Conservation (phyloP, 179 eudicot species). For the Corrigiola litoralis region DNA sequence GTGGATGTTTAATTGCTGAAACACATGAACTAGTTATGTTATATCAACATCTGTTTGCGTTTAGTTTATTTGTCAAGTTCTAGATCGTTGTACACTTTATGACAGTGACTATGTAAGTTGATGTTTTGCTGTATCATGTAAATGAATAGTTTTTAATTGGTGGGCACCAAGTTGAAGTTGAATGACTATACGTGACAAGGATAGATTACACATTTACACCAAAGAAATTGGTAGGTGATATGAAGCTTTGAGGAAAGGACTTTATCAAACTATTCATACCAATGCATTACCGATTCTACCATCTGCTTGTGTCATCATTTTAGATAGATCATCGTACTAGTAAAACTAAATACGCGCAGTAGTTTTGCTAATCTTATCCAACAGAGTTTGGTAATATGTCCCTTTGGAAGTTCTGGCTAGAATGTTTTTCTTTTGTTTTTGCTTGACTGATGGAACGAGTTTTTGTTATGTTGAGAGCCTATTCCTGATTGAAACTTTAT, state of each 20-base stretch:
- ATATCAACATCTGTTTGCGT: no score
- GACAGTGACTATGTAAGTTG: no score
- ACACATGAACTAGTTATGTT: no score
- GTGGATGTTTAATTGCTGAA: no score
- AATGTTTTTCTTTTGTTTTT: no score
- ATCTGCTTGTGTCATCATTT: neutral
- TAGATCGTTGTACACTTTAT: no score
- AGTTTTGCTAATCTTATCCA: neutral
- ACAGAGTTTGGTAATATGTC: neutral
- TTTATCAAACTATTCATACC: slow-evolving; percentile 3
- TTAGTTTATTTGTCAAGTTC: no score
- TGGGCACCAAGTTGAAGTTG: neutral
- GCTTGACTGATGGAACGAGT: neutral
- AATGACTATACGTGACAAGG: slow-evolving; percentile 4
- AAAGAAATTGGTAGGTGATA: slow-evolving; percentile 2
- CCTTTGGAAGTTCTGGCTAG: neutral
- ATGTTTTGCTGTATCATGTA: no score
- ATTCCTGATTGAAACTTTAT: no score
- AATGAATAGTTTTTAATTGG: no score
- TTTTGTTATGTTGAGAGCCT: neutral
- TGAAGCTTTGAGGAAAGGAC: slow-evolving; percentile 1
- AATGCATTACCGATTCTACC: neutral
- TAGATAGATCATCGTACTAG: neutral
- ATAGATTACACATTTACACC: slow-evolving; percentile 13
- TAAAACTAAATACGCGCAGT: neutral